Evolutionary conservation across 805 yeast genomes (phyloP), one percentile per base, ranked within the genome.

Genomic region (Millerago galiae): DNA sequence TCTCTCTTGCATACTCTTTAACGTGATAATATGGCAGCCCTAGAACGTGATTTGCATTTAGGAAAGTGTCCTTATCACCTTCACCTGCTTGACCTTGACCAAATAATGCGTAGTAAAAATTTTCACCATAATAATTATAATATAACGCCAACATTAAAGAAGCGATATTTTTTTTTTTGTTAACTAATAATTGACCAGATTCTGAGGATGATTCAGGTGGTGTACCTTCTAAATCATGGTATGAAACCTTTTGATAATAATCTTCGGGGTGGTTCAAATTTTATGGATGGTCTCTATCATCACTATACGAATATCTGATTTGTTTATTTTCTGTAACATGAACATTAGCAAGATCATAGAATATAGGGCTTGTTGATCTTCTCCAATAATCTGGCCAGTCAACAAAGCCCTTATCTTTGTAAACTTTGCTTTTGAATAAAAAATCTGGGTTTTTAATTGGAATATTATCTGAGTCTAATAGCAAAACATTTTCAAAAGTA

Each of bases 61-160:
- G 65, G 46, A 81, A 81, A 0, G 91, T 82, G 50, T 83, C 91
- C 54, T 83, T 83, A 56, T 83, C 91, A 38, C 91, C 93, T 62
- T 81, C 87, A 13, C 93, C 93, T 5, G 74, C 75, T 31, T 69
- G 70, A 32, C 82, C 81, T 58, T 78, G 78, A 4, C 81, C 67
- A 28, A 81, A 62, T 37, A 81, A 61, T 2, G 77, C 77, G 54
- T 79, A 81, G 56, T 71, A 81, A 43, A 71, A 66, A 8, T 69
- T 61, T 28, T 81, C 82, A 1, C 88, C 88, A 55, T 71, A 75
- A 41, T 77, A 64, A 52, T 82, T 82, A 60, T 82, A 83, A 60
- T 80, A 83, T 30, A 79, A 58, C 0, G 87, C 71, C 38, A 83
- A 63, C 46, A 82, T 62, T 8, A 31, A 15, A 9, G 34, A 12